phyloP scores from a whole-genome alignment of 1,139 yeast genomes.

The Torulaspora globosa region DNA sequence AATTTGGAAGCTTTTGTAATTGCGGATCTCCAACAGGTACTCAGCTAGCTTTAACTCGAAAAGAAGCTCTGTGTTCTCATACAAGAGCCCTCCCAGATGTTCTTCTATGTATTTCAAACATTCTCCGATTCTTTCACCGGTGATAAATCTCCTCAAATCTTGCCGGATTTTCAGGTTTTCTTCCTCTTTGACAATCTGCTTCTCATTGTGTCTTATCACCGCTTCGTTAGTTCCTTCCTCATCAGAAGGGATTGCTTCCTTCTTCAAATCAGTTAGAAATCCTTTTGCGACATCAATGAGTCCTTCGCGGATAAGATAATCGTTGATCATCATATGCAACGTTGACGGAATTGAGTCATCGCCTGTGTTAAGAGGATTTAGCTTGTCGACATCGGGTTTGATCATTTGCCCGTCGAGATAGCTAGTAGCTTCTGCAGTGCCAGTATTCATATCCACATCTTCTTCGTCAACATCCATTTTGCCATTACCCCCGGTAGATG shows the following conservation, averaged over 20 bases:
- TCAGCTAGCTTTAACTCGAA: conserved; percentile 53
- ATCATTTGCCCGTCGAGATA: conserved; percentile 25
- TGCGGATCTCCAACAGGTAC: conserved; percentile 41
- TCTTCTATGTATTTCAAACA: conserved; percentile 44
- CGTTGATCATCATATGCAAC: conserved; percentile 56
- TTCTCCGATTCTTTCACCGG: conserved; percentile 46
- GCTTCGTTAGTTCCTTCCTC: conserved; percentile 19
- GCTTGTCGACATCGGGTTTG: conserved; percentile 28
- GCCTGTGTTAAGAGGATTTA: conserved; percentile 30
- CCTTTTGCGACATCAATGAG: conserved; percentile 63
- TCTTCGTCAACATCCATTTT: conserved; percentile 15
- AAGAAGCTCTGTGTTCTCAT: conserved; percentile 41
- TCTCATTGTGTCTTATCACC: conserved; percentile 30
- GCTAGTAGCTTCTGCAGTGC: conserved; percentile 17
- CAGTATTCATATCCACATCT: conserved; percentile 3
- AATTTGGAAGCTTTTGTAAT: conserved; percentile 38
- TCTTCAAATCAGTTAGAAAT: conserved; percentile 48
- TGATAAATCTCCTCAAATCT: conserved; percentile 45
- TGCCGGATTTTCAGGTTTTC: conserved; percentile 50
- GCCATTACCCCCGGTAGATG: conserved; percentile 9
- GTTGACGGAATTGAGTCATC: conserved; percentile 41
- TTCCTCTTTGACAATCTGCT: conserved; percentile 37
- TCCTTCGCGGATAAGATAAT: conserved; percentile 72
- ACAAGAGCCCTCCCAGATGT: conserved; percentile 47
- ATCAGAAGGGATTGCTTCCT: conserved; percentile 28